Conservation (phyloP, 2,329 filamentous ascomycete species). For the Furcasterigmium furcatum region DNA sequence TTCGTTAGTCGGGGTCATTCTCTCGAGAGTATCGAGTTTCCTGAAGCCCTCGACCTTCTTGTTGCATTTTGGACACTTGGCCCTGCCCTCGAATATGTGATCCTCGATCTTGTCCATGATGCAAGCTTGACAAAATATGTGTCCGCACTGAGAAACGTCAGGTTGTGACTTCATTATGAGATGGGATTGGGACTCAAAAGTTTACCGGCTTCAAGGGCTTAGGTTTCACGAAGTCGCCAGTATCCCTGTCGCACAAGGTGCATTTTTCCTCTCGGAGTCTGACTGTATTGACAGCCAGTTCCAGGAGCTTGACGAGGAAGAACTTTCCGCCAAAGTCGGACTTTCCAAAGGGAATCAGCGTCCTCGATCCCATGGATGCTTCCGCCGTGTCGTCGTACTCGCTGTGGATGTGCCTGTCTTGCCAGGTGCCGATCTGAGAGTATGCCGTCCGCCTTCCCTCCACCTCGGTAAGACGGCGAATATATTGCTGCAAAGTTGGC, state of each 20-base stretch:
- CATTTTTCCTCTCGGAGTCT: not conserved
- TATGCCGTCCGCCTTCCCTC: not conserved
- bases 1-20: too few relatives aligned
- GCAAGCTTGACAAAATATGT: constrained; percentile 25
- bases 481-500: not conserved
- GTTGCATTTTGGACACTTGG: not conserved
- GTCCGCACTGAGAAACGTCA: constrained; percentile 31
- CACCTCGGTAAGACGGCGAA: not conserved
- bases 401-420: not conserved
- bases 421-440: constrained; percentile 5
- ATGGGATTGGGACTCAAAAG: too few relatives aligned
- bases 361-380: not conserved
- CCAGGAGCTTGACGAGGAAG: constrained; percentile 13
- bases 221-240: not conserved
- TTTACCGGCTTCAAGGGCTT: too few relatives aligned
- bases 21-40: not conserved
- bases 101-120: constrained; percentile 1
- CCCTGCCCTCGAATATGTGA: not conserved
- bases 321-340: constrained; percentile 14
- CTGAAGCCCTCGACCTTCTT: not conserved
- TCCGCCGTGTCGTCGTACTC: not conserved
- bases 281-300: constrained; percentile 11
- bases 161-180: too few relatives aligned
- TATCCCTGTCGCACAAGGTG: not conserved
- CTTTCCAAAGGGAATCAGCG: constrained; percentile 2